phyloP scores from a whole-genome alignment of 2,329 filamentous ascomycete species.

The Dactylellina leptospora region DNA sequence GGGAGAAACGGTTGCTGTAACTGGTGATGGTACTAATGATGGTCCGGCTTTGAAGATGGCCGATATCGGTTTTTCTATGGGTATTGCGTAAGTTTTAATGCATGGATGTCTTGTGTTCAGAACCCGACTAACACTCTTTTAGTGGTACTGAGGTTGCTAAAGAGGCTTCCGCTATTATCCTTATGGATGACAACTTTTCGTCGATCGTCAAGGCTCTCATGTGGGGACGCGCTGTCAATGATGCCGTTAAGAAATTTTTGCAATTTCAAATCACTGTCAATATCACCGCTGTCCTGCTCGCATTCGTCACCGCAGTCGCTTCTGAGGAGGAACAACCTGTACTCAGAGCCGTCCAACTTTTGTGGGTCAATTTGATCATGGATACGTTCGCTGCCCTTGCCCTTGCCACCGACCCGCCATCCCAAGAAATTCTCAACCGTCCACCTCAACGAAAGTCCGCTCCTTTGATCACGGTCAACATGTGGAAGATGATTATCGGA shows the following conservation, averaged over 20 bases:
- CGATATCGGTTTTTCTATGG: slow-evolving; percentile 75
- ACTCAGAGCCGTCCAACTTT: slow-evolving; percentile 72
- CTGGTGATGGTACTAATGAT: slow-evolving; percentile 74
- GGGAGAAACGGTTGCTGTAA: slow-evolving; percentile 65
- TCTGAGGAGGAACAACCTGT: slow-evolving; percentile 68
- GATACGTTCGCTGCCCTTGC: slow-evolving; percentile 74
- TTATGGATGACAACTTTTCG: slow-evolving; percentile 73
- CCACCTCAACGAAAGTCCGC: slow-evolving; percentile 63
- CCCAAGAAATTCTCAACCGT: slow-evolving; percentile 67
- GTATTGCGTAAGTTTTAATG: slow-evolving; percentile 63
- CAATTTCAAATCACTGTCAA: slow-evolving; percentile 77
- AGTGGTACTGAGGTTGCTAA: slow-evolving; percentile 72
- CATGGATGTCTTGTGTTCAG: background rate
- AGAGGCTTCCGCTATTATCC: slow-evolving; percentile 73
- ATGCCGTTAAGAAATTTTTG: slow-evolving; percentile 73
- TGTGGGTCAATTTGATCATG: slow-evolving; percentile 77
- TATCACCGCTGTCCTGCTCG: slow-evolving; percentile 72
- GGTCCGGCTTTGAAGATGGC: slow-evolving; percentile 72
- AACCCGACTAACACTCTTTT: slow-evolving; percentile 15
- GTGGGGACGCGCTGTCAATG: slow-evolving; percentile 75
- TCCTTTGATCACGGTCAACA: slow-evolving; percentile 63
- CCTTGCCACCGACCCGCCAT: slow-evolving; percentile 71
- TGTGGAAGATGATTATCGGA: slow-evolving; percentile 74
- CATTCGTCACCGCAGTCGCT: slow-evolving; percentile 71
- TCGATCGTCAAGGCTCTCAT: slow-evolving; percentile 73